Evolutionary conservation across 2,329 filamentous ascomycete species (phyloP), one percentile per base, ranked within the genome.

Genomic region (Zymoseptoria tritici): DNA sequence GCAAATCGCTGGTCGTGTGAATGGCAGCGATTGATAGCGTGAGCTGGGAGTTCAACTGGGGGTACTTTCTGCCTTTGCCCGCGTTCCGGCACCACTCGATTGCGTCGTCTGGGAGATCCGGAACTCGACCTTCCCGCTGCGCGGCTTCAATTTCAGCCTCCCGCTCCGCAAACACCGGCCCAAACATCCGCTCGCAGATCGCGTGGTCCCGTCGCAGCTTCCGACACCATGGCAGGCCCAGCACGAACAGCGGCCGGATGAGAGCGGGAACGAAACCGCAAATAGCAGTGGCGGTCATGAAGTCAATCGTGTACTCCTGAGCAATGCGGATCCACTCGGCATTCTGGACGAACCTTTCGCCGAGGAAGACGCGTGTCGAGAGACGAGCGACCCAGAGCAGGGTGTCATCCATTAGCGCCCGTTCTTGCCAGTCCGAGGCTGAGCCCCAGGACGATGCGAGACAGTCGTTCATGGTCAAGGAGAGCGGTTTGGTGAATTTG

Each of bases 291-390:
- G 2, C 73, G 1, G 69, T 60, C 22, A 75, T 73, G 0, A 73
- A 60, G 20, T 76, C 72, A 42, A 72, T 63, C 0, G 76, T 73
- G 64, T 77, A 78, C 46, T 66, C 60, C 16, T 67, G 70, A 21
- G 71, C 67, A 2, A 72, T 69, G 0, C 70, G 59, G 9, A 79
- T 67, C 77, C 77, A 79, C 56, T 72, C 65, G 57, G 72, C 64
- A 58, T 78, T 75, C 22, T 70, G 69, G 56, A 73, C 74, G 8
- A 76, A 64, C 7, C 63, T 60, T 3, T 72, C 67, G 19, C 77
- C 76, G 29, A 75, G 70, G 55, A 79, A 75, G 49, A 79, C 68
- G 19, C 76, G 71, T 0, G 74, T 72, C 1, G 75, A 75, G 7
- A 77, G 66, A n/a, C 76, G 73, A 5, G 74, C 70, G 26, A 79